These are phyloP conservation scores for Chytriomyces confervae DNA, from an alignment of 192 early-diverging fungal species.

Conservation along the genomic window DNA sequence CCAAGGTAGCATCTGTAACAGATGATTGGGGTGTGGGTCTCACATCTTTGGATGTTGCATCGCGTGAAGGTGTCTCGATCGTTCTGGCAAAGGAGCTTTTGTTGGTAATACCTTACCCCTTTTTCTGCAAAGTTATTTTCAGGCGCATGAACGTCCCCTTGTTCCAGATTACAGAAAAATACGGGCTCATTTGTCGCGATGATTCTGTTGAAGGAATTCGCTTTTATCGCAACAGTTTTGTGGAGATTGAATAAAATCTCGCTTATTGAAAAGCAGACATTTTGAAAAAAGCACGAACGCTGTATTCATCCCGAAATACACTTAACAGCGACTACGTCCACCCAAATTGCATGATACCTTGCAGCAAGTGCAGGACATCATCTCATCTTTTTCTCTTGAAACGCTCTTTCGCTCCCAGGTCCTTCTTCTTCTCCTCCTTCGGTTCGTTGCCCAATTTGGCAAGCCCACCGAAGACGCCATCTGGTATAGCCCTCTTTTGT, in stretches of 20 bases:
- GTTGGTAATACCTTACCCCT: conserved; percentile 54
- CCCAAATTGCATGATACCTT: too few species aligned
- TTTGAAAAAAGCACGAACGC: background rate
- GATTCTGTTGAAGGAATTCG: conserved; percentile 82
- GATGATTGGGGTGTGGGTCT: conserved; percentile 50
- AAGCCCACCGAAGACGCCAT: conserved; percentile 60
- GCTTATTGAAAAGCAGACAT: background rate
- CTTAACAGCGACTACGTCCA: background rate
- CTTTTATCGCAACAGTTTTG: conserved; percentile 80
- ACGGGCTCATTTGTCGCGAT: conserved; percentile 84
- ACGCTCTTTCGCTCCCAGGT: conserved; percentile 60
- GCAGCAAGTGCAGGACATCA: background rate
- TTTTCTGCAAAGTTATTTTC: conserved; percentile 30
- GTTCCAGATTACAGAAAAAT: conserved; percentile 75
- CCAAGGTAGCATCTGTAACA: conserved; percentile 50
- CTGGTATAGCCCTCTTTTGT: conserved; percentile 52
- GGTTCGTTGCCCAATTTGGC: conserved; percentile 12
- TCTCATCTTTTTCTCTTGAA: conserved; percentile 58
- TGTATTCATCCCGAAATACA: background rate
- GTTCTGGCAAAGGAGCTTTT: conserved; percentile 72
- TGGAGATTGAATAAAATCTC: conserved; percentile 4
- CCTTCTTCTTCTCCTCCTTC: conserved; percentile 39
- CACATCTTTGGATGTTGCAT: conserved; percentile 75
- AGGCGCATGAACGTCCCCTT: conserved; percentile 47
- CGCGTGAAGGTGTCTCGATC: conserved; percentile 62